These are phyloP conservation scores for Cryptococcus sp. DNA, from an alignment of 1,284 basidiomycete species.

Conservation along the genomic window DNA sequence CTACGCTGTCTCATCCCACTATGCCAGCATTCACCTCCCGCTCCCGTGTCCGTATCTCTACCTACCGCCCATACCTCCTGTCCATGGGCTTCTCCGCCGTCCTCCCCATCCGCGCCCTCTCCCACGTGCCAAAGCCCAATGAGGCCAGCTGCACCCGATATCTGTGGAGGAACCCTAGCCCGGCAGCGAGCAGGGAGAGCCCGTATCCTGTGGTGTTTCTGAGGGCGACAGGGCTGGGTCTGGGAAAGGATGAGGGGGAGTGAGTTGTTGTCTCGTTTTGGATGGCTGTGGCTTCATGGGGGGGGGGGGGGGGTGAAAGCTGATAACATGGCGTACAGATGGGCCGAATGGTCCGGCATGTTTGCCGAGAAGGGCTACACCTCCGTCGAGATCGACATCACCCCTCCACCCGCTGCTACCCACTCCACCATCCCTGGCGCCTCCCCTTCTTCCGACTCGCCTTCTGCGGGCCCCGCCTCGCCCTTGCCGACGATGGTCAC, in stretches of 20 bases:
- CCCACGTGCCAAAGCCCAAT: constrained; percentile 2
- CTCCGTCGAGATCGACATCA: constrained; percentile 58
- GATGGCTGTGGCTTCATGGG: no score
- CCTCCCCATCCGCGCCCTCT: constrained; percentile 7
- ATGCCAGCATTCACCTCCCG: constrained; percentile 11
- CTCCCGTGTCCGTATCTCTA: constrained; percentile 4
- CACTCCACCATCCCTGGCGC: constrained; percentile 31
- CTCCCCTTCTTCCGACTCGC: not conserved
- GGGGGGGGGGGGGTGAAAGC: not conserved
- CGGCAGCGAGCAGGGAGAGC: constrained; percentile 25
- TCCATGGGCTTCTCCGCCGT: constrained; percentile 11
- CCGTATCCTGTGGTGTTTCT: constrained; percentile 32
- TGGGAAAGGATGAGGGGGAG: constrained; percentile 17
- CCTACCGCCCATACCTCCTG: constrained; percentile 3
- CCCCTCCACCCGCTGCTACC: constrained; percentile 26
- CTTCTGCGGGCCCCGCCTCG: not conserved
- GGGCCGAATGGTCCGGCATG: constrained; percentile 52
- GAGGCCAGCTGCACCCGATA: constrained; percentile 25
- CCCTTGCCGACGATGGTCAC: constrained; percentile 25
- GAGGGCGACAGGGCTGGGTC: constrained; percentile 17
- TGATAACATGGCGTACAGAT: constrained; percentile 14
- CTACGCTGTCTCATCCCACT: not conserved
- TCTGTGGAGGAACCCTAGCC: constrained; percentile 23
- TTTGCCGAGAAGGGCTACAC: constrained; percentile 61
- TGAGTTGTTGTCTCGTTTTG: constrained; percentile 10